Evolutionary conservation across 495 filamentous ascomycete species (phyloP).

Genomic region (Penicillium salamii): DNA sequence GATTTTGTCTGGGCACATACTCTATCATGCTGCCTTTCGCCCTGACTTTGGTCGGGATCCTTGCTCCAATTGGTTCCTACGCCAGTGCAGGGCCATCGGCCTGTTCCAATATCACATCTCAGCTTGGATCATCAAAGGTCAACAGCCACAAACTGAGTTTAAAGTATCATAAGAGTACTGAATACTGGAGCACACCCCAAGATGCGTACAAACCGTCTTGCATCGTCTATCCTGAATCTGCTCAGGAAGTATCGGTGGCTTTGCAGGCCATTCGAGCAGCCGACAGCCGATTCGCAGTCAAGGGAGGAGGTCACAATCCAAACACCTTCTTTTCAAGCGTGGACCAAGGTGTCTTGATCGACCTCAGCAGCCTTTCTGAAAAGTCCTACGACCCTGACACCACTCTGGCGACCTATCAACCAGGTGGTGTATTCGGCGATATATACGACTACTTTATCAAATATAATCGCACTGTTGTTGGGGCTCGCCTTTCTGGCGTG

Average conservation of each 20-base stretch:
- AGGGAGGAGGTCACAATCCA: constrained; percentile 44
- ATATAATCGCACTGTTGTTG: constrained; percentile 32
- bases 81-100: constrained; percentile 15
- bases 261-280: constrained; percentile 24
- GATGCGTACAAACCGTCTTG: constrained; percentile 32
- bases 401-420: constrained; percentile 30
- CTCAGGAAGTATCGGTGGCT: constrained; percentile 25
- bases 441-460: constrained; percentile 29
- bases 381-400: constrained; percentile 30
- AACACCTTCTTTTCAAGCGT: constrained; percentile 40
- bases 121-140: constrained; percentile 23
- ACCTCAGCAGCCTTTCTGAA: constrained; percentile 28
- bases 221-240: constrained; percentile 25
- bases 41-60: constrained; percentile 7
- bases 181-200: constrained; percentile 48
- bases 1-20: not conserved
- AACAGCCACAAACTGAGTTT: constrained; percentile 11
- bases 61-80: constrained; percentile 4
- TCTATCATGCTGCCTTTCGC: constrained; percentile 7
- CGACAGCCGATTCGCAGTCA: constrained; percentile 43
- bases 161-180: constrained; percentile 16
- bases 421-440: constrained; percentile 31
- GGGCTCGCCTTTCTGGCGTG: constrained; percentile 29
- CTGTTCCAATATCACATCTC: constrained; percentile 20
- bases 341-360: constrained; percentile 42